Evolutionary conservation across 148 eudicot species (phyloP), one percentile per base, ranked within the genome.

Genomic region (Pouteria glomerata): DNA sequence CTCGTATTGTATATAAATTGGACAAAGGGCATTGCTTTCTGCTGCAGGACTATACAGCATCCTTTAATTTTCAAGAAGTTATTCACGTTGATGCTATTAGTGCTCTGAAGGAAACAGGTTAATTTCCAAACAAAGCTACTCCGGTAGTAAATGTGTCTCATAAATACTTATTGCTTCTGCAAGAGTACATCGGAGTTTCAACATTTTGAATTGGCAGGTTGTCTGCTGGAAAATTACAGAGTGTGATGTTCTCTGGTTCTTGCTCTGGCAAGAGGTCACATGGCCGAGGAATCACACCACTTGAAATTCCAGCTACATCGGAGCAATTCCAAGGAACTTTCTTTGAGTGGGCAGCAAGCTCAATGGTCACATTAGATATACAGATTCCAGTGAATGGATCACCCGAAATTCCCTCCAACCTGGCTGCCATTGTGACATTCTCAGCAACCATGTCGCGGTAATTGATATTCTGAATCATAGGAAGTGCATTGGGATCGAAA

Each of bases 351-450:
- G 68, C 75, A 1, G 93, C 85, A 81, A 91, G 15, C 15, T 77
- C 68, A 50, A 95, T 86, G 18, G 93, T 95, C 57, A 89, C 97
- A 69, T 95, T 95, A 0, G 97, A 95, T 47, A 91, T 81, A 57
- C 98, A 95, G 29, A 95, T 88, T 41, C 88, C 97, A 7, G 89
- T 89, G 47, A 91, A 95, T 0, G 91, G 86, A 82, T 89, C 90
- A 6, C 96, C 96, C 0, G 86, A 29, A 13, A 95, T 89, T 21
- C 98, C 98, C 63, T 88, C 89, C 73, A 91, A 61, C 58, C 75
- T 77, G 13, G 85, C 98, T 8, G 96, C 96, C 93, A 88, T 88
- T 10, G 82, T 80, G 66, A 88, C 98, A 72, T 89, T 81, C 73
- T 95, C 91, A 12, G 90, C 98, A 10, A 85, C 83, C 77, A 94